phyloP scores from a whole-genome alignment of 2,329 filamentous ascomycete genomes.

The Celoporthe dispersa region DNA sequence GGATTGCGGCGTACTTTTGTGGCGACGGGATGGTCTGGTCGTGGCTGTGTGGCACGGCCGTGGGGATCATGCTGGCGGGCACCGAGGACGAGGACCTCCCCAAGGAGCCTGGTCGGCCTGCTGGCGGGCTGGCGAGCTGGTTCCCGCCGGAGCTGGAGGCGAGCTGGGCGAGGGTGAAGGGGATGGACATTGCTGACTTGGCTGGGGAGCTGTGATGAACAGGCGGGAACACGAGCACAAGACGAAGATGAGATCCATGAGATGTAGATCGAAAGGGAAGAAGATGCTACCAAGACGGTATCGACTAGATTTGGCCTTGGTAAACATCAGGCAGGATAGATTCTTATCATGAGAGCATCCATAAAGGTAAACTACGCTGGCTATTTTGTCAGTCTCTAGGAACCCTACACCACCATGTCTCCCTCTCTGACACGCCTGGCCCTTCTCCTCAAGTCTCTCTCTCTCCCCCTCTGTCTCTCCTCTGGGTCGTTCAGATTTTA shows the following conservation, averaged over 20 bases:
- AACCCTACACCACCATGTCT: background rate
- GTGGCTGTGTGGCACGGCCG: conserved; percentile 54
- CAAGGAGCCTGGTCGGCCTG: conserved; percentile 41
- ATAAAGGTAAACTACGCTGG: background rate
- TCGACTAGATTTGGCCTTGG: no score
- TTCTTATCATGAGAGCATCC: background rate
- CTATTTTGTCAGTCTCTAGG: background rate
- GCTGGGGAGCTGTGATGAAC: conserved; percentile 29
- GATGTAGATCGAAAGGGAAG: background rate
- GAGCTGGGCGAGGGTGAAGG: conserved; percentile 41
- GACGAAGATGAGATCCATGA: background rate
- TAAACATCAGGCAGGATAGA: no score
- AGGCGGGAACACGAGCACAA: no score
- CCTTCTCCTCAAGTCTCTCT: background rate
- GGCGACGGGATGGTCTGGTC: conserved; percentile 60
- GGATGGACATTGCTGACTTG: conserved; percentile 43
- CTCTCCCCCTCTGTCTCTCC: no score
- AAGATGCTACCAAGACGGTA: no score
- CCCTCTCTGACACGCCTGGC: background rate
- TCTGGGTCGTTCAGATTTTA: background rate
- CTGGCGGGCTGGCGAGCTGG: conserved; percentile 45
- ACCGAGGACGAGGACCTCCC: conserved; percentile 40
- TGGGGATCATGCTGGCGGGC: conserved; percentile 51
- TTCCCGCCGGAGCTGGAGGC: conserved; percentile 45
- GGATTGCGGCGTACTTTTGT: conserved; percentile 56